These are phyloP conservation scores for Sphaerulina vaccinii DNA, from an alignment of 2,329 filamentous ascomycete species.

Conservation along the genomic window DNA sequence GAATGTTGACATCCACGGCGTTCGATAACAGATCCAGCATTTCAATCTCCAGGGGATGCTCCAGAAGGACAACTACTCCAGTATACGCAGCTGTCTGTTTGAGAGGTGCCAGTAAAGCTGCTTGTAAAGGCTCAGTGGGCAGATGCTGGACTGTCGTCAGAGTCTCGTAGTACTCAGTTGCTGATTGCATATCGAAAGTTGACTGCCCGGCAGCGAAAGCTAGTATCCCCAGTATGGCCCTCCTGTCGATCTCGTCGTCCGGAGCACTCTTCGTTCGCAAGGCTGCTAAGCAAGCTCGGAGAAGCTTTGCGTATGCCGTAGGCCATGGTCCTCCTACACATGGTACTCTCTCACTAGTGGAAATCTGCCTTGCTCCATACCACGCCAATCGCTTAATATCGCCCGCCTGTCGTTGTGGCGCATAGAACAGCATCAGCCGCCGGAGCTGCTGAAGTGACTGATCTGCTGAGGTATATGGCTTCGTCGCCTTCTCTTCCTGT, in stretches of 20 bases:
- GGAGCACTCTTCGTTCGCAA: slow-evolving; percentile 22
- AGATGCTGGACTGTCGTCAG: slow-evolving; percentile 28
- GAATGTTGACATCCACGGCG: slow-evolving; percentile 25
- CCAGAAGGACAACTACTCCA: slow-evolving; percentile 31
- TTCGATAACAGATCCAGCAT: slow-evolving; percentile 30
- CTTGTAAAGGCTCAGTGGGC: slow-evolving; percentile 29
- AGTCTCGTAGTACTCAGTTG: slow-evolving; percentile 35
- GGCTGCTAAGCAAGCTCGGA: slow-evolving; percentile 38
- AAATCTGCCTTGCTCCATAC: slow-evolving; percentile 42
- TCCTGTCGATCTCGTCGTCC: slow-evolving; percentile 26
- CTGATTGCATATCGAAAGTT: slow-evolving; percentile 22
- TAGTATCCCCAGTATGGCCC: slow-evolving; percentile 30
- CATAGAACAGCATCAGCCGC: slow-evolving; percentile 47
- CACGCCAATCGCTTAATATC: slow-evolving; percentile 44
- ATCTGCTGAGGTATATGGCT: slow-evolving; percentile 40
- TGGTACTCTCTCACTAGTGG: slow-evolving; percentile 26
- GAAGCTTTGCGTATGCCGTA: slow-evolving; percentile 43
- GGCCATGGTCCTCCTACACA: slow-evolving; percentile 41
- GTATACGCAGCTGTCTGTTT: slow-evolving; percentile 27
- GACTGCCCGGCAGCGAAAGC: slow-evolving; percentile 40
- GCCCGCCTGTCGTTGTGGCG: slow-evolving; percentile 34
- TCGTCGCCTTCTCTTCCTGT: slow-evolving; percentile 40
- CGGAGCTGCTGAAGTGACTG: slow-evolving; percentile 44
- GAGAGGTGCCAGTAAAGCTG: slow-evolving; percentile 37
- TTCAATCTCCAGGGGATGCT: slow-evolving; percentile 29